These are phyloP conservation scores for Cetradonia linearis DNA, from an alignment of 495 filamentous ascomycete species.

Conservation along the genomic window DNA sequence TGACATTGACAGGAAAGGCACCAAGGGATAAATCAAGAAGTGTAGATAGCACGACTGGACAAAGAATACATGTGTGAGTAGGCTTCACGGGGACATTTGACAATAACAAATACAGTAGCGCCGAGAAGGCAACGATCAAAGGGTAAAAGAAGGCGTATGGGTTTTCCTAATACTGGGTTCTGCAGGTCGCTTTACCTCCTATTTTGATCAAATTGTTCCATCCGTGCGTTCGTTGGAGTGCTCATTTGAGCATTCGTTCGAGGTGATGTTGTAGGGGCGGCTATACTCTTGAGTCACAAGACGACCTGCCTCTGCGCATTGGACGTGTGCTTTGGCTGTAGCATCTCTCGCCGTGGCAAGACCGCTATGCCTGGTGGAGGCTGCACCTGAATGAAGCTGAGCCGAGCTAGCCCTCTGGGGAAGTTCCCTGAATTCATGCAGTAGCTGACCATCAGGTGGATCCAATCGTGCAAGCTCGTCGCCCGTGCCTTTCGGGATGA, in stretches of 20 bases:
- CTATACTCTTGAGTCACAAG: background rate
- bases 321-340: conserved; percentile 13
- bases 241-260: background rate
- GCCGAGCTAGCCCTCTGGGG: background rate
- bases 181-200: too few relatives aligned
- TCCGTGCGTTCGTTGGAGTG: background rate
- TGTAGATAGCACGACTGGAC: too few relatives aligned
- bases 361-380: too few relatives aligned
- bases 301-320: conserved; percentile 17
- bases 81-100: too few relatives aligned
- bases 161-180: too few relatives aligned
- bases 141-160: too few relatives aligned
- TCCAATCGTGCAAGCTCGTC: conserved; percentile 21
- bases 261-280: background rate
- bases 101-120: too few relatives aligned
- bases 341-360: conserved; percentile 13
- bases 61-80: too few relatives aligned
- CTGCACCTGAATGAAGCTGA: background rate
- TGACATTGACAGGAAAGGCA: too few relatives aligned
- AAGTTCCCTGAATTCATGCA: conserved; percentile 2
- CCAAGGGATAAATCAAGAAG: too few relatives aligned
- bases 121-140: too few relatives aligned
- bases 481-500: too few relatives aligned
- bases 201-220: background rate
- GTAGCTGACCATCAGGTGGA: conserved; percentile 13